Evolutionary conservation across 805 yeast species (phyloP).

Genomic region (Ascoidea rubescens): DNA sequence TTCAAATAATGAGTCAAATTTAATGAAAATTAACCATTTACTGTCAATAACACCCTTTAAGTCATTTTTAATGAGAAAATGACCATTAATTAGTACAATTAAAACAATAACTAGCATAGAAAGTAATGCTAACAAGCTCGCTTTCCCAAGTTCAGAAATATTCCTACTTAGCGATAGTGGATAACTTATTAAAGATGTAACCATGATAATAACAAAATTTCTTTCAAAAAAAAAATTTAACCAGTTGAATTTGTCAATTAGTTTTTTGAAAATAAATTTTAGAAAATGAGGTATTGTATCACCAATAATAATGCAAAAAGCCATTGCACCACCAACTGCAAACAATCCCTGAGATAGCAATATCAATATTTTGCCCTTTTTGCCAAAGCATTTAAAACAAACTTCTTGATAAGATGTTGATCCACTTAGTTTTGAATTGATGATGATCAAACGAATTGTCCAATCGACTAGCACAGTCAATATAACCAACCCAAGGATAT

Average conservation of each 20-base stretch:
- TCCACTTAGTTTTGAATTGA: slow-evolving; percentile 68
- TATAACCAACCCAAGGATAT: slow-evolving; percentile 41
- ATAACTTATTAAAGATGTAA: slow-evolving; percentile 60
- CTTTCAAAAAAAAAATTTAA: slow-evolving; percentile 47
- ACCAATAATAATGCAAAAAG: slow-evolving; percentile 88
- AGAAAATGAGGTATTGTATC: slow-evolving; percentile 90
- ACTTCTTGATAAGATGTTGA: slow-evolving; percentile 75
- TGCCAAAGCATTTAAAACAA: slow-evolving; percentile 68
- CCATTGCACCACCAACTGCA: slow-evolving; percentile 91
- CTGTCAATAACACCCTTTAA: slow-evolving; percentile 17
- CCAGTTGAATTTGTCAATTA: slow-evolving; percentile 22
- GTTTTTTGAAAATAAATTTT: slow-evolving; percentile 42
- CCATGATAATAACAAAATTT: slow-evolving; percentile 54
- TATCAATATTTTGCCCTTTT: slow-evolving; percentile 49
- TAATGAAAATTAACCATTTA: slow-evolving; percentile 6
- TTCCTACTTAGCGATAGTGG: slow-evolving; percentile 74
- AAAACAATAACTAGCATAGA: slow-evolving; percentile 73
- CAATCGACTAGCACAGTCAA: slow-evolving; percentile 73
- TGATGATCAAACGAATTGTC: slow-evolving; percentile 70
- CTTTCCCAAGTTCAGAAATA: slow-evolving; percentile 75
- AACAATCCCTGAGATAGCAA: slow-evolving; percentile 71
- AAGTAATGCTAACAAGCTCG: slow-evolving; percentile 71
- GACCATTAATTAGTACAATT: slow-evolving; percentile 59
- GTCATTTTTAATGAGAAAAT: slow-evolving; percentile 1
- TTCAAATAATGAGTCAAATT: slow-evolving; percentile 61